These are phyloP conservation scores for Melocanna baccifera DNA, from an alignment of 176 grass and related monocot genomes.

Conservation along the genomic window DNA sequence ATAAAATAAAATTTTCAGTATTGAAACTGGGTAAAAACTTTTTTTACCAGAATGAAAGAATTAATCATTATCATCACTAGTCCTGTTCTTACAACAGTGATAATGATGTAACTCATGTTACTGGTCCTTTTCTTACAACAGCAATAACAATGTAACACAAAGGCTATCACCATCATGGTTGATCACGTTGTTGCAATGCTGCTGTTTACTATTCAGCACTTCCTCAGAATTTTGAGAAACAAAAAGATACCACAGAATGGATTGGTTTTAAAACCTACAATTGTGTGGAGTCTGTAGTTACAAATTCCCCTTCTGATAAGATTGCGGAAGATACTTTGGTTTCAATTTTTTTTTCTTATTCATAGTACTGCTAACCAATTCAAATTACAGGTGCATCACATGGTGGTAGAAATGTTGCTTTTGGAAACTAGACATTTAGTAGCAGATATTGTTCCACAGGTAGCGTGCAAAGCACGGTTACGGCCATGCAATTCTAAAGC, in stretches of 20 bases:
- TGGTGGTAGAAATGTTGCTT: neutral
- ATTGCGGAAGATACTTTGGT: neutral
- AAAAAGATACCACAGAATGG: neutral
- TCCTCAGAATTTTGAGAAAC: neutral
- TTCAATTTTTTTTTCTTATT: neutral
- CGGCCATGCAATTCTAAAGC: neutral
- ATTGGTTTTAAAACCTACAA: neutral
- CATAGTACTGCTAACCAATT: neutral
- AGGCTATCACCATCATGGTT: neutral
- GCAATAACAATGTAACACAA: neutral
- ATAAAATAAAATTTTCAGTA: neutral
- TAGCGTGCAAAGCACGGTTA: neutral
- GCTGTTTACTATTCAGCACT: neutral
- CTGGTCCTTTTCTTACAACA: neutral
- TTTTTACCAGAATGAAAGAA: constrained; percentile 17
- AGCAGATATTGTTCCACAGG: neutral
- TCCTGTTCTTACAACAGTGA: neutral
- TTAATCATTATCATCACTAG: neutral
- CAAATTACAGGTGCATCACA: constrained; percentile 7
- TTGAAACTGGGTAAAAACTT: neutral
- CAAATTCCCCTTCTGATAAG: neutral
- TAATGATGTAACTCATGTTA: neutral
- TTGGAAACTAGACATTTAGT: neutral
- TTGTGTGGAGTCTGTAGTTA: neutral
- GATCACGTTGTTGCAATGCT: neutral